These are phyloP conservation scores for Lavandula angustifolia DNA, from an alignment of 257 asterid species.

Conservation along the genomic window DNA sequence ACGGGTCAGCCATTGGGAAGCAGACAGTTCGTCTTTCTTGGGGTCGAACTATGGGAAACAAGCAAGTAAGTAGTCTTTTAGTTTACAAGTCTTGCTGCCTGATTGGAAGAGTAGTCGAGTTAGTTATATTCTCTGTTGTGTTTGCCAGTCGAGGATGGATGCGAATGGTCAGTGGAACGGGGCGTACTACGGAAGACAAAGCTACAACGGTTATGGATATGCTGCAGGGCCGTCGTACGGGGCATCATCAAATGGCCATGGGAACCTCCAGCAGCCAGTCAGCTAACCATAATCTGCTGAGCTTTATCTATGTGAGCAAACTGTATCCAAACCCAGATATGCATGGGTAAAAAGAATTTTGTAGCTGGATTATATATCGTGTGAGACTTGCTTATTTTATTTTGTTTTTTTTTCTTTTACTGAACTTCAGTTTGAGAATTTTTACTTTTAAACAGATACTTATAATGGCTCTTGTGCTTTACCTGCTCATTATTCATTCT, in stretches of 20 bases:
- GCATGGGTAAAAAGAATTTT: slow-evolving; percentile 51
- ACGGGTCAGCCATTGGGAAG: slow-evolving; percentile 62
- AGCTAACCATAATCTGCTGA: slow-evolving; percentile 46
- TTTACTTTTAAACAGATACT: slow-evolving; percentile 28
- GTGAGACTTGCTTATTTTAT: slow-evolving; percentile 26
- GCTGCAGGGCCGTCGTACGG: slow-evolving; percentile 52
- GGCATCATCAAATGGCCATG: slow-evolving; percentile 61
- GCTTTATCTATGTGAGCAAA: slow-evolving; percentile 36
- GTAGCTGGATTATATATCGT: slow-evolving; percentile 51
- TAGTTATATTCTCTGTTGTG: neutral
- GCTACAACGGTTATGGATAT: slow-evolving; percentile 73
- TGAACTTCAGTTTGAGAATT: slow-evolving; percentile 34
- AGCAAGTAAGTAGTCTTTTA: slow-evolving; percentile 49
- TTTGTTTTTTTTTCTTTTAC: neutral
- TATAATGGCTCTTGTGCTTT: slow-evolving; percentile 31
- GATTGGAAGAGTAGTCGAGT: slow-evolving; percentile 2
- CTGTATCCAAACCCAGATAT: slow-evolving; percentile 37
- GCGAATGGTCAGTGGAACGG: slow-evolving; percentile 61
- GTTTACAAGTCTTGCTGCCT: slow-evolving; percentile 7
- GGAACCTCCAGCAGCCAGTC: slow-evolving; percentile 68
- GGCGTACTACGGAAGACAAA: slow-evolving; percentile 65
- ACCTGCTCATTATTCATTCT: slow-evolving; percentile 30
- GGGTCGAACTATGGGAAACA: slow-evolving; percentile 74
- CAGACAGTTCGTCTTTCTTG: slow-evolving; percentile 85
- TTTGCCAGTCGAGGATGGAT: slow-evolving; percentile 65